A percentile compares a stretch with the other conserved stretches of the same genome.
These are phyloP conservation scores for Blumeriella jaapii DNA, from an alignment of 2,329 filamentous ascomycete species.

Conservation along the genomic window DNA sequence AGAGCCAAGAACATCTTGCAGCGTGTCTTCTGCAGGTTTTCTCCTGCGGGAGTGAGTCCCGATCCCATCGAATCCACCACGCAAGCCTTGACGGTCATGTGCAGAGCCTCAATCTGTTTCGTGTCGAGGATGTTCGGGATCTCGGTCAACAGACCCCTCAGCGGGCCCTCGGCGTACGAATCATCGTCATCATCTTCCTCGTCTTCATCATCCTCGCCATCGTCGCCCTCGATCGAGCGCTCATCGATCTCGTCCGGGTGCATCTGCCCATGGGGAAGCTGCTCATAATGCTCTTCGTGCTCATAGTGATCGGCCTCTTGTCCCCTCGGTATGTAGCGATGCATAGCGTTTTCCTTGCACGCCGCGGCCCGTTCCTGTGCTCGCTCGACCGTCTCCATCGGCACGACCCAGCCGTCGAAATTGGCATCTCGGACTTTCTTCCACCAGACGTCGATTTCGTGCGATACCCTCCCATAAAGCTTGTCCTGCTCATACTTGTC, in stretches of 20 bases:
- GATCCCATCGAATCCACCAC: conserved; percentile 75
- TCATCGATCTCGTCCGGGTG: conserved; percentile 39
- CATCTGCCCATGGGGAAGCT: conserved; percentile 25
- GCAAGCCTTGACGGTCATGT: conserved; percentile 95
- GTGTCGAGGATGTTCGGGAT: conserved; percentile 90
- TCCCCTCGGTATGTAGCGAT: conserved; percentile 31
- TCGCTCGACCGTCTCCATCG: conserved; percentile 49
- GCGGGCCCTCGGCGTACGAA: conserved; percentile 66
- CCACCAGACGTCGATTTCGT: conserved; percentile 57
- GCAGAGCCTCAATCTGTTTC: conserved; percentile 87
- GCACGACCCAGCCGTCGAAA: conserved; percentile 44
- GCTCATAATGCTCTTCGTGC: conserved; percentile 37
- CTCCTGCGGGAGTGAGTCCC: conserved; percentile 51
- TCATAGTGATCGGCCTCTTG: conserved; percentile 32
- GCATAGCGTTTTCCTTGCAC: conserved; percentile 47
- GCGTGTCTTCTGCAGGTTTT: conserved; percentile 80
- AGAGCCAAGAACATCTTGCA: conserved; percentile 84
- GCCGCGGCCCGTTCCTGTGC: conserved; percentile 45
- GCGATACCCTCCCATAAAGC: conserved; percentile 47
- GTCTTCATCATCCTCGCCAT: conserved; percentile 45
- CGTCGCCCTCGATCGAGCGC: conserved; percentile 28
- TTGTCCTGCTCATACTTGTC: conserved; percentile 49
- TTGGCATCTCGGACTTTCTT: conserved; percentile 47
- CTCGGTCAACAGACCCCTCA: conserved; percentile 79
- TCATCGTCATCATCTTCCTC: conserved; percentile 67